Conservation (phyloP, 352 stramenopile genomes). For the Phytophthora capsici region DNA sequence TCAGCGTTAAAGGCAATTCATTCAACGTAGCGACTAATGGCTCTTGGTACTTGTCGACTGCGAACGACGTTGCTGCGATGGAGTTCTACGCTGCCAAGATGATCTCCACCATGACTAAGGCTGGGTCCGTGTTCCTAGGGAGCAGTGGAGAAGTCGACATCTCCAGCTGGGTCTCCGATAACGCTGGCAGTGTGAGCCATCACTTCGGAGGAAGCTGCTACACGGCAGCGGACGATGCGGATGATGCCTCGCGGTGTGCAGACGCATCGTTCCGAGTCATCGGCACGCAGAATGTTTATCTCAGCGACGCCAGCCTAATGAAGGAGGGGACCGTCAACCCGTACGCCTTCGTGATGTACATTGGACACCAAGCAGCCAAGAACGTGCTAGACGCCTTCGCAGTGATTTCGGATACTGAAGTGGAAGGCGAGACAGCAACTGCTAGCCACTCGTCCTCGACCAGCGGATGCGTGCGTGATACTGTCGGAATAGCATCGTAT, state of each 20-base stretch:
- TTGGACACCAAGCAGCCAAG: slow-evolving; percentile 44
- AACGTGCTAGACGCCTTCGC: slow-evolving; percentile 46
- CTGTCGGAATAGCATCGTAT: not conserved
- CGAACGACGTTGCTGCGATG: slow-evolving; percentile 44
- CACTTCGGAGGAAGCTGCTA: slow-evolving; percentile 60
- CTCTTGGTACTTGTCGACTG: slow-evolving; percentile 42
- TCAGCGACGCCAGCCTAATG: slow-evolving; percentile 54
- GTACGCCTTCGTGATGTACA: slow-evolving; percentile 61
- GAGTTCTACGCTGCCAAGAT: slow-evolving; percentile 40
- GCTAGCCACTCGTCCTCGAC: slow-evolving; percentile 12
- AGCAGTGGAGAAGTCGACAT: slow-evolving; percentile 22
- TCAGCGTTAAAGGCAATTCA: slow-evolving; percentile 19
- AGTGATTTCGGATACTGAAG: slow-evolving; percentile 8
- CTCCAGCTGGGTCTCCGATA: slow-evolving; percentile 38
- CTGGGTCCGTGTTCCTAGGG: slow-evolving; percentile 35
- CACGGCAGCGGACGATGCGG: slow-evolving; percentile 35
- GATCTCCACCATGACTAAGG: slow-evolving; percentile 34
- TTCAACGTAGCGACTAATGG: slow-evolving; percentile 42
- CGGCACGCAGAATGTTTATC: slow-evolving; percentile 47
- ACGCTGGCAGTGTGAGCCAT: slow-evolving; percentile 37
- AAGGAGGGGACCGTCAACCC: slow-evolving; percentile 57
- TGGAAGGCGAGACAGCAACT: not conserved
- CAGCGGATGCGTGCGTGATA: slow-evolving; percentile 3
- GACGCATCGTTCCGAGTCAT: slow-evolving; percentile 41
- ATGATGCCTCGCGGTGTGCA: slow-evolving; percentile 23